A percentile compares a stretch with the other conserved stretches of the same genome.
Evolutionary conservation across 176 grass and related monocot genomes (phyloP).

Genomic region (Cenchrus americanus): DNA sequence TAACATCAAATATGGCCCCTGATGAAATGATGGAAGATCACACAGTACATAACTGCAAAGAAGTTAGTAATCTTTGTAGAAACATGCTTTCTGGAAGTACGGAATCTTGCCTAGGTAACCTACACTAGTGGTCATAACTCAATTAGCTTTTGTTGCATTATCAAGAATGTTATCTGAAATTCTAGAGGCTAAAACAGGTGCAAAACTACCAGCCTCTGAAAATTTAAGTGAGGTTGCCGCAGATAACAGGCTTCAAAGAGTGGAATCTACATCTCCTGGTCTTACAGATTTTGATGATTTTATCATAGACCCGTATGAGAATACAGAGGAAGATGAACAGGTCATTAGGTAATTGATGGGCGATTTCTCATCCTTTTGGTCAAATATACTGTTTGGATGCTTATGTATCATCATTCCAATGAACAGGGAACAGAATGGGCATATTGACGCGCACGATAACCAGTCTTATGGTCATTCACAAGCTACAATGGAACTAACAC

Average conservation of each 20-base stretch:
- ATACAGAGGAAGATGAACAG: slow-evolving; percentile 60
- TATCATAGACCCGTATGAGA: slow-evolving; percentile 74
- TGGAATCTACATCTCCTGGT: slow-evolving; percentile 49
- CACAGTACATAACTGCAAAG: slow-evolving; percentile 31
- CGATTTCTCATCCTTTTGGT: slow-evolving; percentile 13
- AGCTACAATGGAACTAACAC: slow-evolving; percentile 36
- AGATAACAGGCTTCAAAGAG: slow-evolving; percentile 29
- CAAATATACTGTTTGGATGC: slow-evolving; percentile 28
- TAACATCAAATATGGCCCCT: slow-evolving; percentile 39
- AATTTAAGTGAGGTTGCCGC: slow-evolving; percentile 37
- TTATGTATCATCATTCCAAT: slow-evolving; percentile 34
- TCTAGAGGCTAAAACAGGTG: slow-evolving; percentile 51
- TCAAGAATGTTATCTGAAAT: slow-evolving; percentile 23
- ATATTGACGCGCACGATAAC: slow-evolving; percentile 31
- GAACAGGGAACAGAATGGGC: slow-evolving; percentile 39
- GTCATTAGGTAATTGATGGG: slow-evolving; percentile 51
- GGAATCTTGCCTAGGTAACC: slow-evolving; percentile 53
- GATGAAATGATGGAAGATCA: slow-evolving; percentile 36
- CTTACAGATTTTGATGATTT: slow-evolving; percentile 66
- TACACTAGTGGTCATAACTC: slow-evolving; percentile 18
- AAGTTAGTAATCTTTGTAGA: slow-evolving; percentile 40
- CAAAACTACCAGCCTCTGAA: slow-evolving; percentile 46
- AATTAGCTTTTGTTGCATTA: slow-evolving; percentile 14
- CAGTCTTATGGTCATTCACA: slow-evolving; percentile 31
- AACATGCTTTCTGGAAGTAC: slow-evolving; percentile 31